These are phyloP conservation scores for Hypoxylon trugodes DNA, from an alignment of 495 filamentous ascomycete genomes.

Conservation along the genomic window DNA sequence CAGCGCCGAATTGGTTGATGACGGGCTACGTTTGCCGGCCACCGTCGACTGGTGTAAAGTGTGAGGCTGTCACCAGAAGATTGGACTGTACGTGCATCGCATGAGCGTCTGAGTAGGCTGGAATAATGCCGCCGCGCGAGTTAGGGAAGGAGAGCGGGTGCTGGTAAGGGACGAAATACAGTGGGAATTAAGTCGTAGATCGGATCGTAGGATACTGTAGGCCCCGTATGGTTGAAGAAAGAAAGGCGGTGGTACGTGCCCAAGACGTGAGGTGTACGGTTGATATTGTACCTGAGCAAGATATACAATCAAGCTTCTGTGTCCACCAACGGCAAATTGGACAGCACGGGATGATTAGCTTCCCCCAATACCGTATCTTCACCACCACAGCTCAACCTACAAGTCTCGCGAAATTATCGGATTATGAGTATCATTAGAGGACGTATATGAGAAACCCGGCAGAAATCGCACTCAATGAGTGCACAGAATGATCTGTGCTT, in stretches of 20 bases:
- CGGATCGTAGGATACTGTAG: slow-evolving; percentile 11
- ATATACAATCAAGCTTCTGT: slow-evolving; percentile 6
- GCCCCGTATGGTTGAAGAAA: slow-evolving; percentile 2
- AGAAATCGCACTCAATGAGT: slow-evolving; percentile 4
- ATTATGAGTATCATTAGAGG: slow-evolving; percentile 24
- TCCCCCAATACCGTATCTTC: slow-evolving; percentile 3
- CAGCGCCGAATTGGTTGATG: slow-evolving; percentile 14
- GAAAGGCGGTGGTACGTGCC: slow-evolving; percentile 8
- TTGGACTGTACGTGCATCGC: slow-evolving; percentile 43
- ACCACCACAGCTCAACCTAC: slow-evolving; percentile 25
- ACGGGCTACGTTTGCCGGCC: slow-evolving; percentile 28
- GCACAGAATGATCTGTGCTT: not conserved
- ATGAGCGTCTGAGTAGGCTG: slow-evolving; percentile 21
- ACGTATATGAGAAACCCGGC: slow-evolving; percentile 8
- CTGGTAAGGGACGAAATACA: slow-evolving; percentile 13
- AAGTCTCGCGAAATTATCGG: slow-evolving; percentile 16
- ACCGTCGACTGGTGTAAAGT: slow-evolving; percentile 22
- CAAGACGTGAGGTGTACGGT: slow-evolving; percentile 8
- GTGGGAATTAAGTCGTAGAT: slow-evolving; percentile 2
- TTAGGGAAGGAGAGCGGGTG: not conserved
- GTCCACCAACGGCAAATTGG: slow-evolving; percentile 12
- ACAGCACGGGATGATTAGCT: not conserved
- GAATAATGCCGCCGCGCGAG: slow-evolving; percentile 1
- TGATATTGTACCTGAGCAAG: not conserved
- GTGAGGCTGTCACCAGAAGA: slow-evolving; percentile 41